Evolutionary conservation across 129 eudicot genomes (phyloP), one percentile per base, ranked within the genome.

Genomic region (Cynara cardunculus): DNA sequence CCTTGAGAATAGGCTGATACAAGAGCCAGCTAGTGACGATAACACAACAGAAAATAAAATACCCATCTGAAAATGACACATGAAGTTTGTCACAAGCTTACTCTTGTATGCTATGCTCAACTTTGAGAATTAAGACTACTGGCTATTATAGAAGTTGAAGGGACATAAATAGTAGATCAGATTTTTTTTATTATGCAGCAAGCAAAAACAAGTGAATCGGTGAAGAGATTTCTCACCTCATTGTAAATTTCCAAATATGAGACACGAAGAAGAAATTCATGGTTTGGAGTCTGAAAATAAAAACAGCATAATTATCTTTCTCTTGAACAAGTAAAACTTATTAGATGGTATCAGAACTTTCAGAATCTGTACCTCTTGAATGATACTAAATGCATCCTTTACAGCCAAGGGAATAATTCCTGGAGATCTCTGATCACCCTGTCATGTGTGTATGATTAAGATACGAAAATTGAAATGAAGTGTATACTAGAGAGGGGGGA

Each of bases 401-500:
- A 95, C 97, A 77, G 99, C 97, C 87, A 95, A 87, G 14, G 99
- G 99, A 49, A 95, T 95, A 71, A 95, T 91, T 72, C 99, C 99
- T 18, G 99, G 99, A 61, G 99, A 95, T 87, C 99, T 90, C 83
- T 95, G 99, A 87, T 95, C 97, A 81, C 99, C 99, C 99, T 95
- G 88, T 72, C 35, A 56, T 74, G 83, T 74, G 75, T 80, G 76
- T 37, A 74, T 75, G 44, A 82, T 71, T 65, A 85, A 81, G 39
- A 82, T 80, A 80, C 61, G 72, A 85, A 24, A 73, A 25, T 56
- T 12, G 74, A 28, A 24, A 66, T 79, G 72, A 31, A 66, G 66
- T 21, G 24, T 76, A 1, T 21, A 59, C 25, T 31, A 72, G 67
- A n/a, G 34, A 22, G 18, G 80, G 21, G 39, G 16, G n/a, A 12